Conservation (phyloP, 768 basidiomycete species). For the Boletus tylopilopsis region DNA sequence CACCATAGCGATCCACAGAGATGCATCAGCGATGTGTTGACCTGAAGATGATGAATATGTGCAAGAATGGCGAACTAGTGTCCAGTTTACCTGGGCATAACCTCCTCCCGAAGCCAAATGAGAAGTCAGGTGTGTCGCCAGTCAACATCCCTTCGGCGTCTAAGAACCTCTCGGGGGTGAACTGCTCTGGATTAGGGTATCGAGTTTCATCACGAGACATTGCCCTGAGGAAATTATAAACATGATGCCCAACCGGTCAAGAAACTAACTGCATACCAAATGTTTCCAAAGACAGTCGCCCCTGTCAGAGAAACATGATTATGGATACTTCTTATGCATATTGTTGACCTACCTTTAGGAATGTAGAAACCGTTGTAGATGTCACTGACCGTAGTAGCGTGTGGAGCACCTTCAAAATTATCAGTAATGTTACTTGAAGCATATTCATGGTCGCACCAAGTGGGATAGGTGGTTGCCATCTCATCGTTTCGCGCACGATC, state of each 20-base stretch:
- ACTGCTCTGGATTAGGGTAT: conserved; percentile 15
- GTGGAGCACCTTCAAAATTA: conserved; percentile 8
- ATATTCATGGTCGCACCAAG: background rate
- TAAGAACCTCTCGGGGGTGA: conserved; percentile 14
- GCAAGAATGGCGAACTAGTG: background rate
- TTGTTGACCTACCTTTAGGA: conserved; percentile 37
- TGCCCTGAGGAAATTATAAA: conserved; percentile 6
- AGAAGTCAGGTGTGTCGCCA: conserved; percentile 8
- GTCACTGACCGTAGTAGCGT: conserved; percentile 34
- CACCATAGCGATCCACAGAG: conserved; percentile 10
- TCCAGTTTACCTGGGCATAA: conserved; percentile 11
- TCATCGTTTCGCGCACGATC: conserved; percentile 8
- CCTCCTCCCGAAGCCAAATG: conserved; percentile 17
- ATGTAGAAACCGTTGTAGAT: conserved; percentile 46
- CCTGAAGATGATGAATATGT: conserved; percentile 4
- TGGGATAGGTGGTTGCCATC: conserved; percentile 9
- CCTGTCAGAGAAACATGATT: background rate
- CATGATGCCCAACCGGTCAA: fast-evolving
- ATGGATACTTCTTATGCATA: background rate
- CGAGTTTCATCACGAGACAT: conserved; percentile 18
- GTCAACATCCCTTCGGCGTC: conserved; percentile 6
- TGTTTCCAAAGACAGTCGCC: conserved; percentile 11
- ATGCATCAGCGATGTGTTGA: conserved; percentile 3
- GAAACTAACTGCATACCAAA: conserved; percentile 5
- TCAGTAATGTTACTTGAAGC: background rate